These are phyloP conservation scores for Lasiodiplodia sp. DNA, from an alignment of 2,329 filamentous ascomycete genomes.

Conservation along the genomic window DNA sequence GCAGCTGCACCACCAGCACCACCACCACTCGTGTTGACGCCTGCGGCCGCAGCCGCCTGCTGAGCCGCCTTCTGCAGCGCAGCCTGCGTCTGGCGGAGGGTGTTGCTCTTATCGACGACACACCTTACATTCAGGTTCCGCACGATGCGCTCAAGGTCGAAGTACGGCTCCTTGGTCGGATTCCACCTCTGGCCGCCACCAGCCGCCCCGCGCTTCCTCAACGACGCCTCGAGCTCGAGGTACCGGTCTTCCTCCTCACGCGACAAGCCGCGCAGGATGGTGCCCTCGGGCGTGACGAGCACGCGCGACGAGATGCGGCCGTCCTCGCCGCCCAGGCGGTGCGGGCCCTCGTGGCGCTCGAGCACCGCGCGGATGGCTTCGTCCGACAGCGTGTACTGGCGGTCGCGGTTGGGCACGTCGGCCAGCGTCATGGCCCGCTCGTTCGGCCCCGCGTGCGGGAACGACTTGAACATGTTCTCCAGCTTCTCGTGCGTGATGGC, in stretches of 20 bases:
- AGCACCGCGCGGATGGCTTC: constrained; percentile 61
- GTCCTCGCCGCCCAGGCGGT: constrained; percentile 53
- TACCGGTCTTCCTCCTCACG: constrained; percentile 74
- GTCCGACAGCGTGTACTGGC: constrained; percentile 51
- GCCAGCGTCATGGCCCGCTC: constrained; percentile 38
- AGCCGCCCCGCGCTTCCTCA: constrained; percentile 38
- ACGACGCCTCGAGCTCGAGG: constrained; percentile 68
- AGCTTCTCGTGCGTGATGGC: constrained; percentile 38
- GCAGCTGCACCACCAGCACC: constrained; percentile 44
- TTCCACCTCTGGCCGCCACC: constrained; percentile 38
- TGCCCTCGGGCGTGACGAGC: constrained; percentile 77
- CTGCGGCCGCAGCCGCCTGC: constrained; percentile 35
- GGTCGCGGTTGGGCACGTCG: constrained; percentile 42
- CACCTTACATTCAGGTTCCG: constrained; percentile 19
- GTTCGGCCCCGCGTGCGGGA: constrained; percentile 36
- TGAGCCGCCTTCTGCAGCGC: constrained; percentile 31
- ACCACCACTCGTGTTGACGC: constrained; percentile 33
- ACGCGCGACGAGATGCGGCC: constrained; percentile 61
- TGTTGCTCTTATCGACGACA: constrained; percentile 25
- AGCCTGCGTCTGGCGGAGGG: constrained; percentile 29
- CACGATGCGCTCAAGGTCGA: constrained; percentile 28
- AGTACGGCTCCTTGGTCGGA: constrained; percentile 15
- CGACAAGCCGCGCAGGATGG: constrained; percentile 76
- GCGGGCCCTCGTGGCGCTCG: constrained; percentile 42
- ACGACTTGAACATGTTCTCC: constrained; percentile 27